Base-by-base conservation (phyloP, 2,329 filamentous ascomycete genomes). In the Fusarium globosum region DNA sequence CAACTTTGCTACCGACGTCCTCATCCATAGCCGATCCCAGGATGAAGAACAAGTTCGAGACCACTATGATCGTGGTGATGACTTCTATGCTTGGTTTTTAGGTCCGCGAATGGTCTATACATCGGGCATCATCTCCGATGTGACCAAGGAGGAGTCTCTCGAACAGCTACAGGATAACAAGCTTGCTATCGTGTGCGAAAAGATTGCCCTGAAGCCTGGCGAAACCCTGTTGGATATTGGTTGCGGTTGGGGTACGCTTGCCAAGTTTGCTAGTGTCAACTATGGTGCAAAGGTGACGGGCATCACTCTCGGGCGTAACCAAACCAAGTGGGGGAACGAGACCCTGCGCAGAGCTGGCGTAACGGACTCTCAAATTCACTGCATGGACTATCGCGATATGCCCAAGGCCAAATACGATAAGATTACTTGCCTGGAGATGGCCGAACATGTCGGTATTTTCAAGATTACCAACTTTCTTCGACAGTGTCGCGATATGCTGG, bases 81-180 rank as follows among this genome's bases (percentile, higher is more conserved):
- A 98, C 84, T 97, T 97, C 86, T 98, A 98, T 86, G 92, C 90
- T 81, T 98, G 94, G 94, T 98, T 98, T 88, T 89, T 98, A 70
- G 95, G 95, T 73, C 95, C 95, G 68, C 95, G 95, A 81, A 98
- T 98, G 95, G 94, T 98, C 84, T 98, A 98, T 87, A 98, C 95
- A 57, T 96, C 93, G 46, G 95, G 95, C 77, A 87, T 98, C 78
- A 96, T 98, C 81, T 92, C 92, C 68, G 94, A 98, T 82, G 89
- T 93, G 82, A 92, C 91, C 83, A 88, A 88, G 75, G 95, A 97
- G 84, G 95, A 98, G 85, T 89, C 90, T 38, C 91, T 98, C 30
- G 95, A 98, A 85, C 88, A 98, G 84, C 89, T 98, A 61, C 95
- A 98, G 86, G 95, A 98, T 84, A 98, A 98, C 89, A 98, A 98